phyloP scores from a whole-genome alignment of 768 basidiomycete species.

The Tricholoma terreum region DNA sequence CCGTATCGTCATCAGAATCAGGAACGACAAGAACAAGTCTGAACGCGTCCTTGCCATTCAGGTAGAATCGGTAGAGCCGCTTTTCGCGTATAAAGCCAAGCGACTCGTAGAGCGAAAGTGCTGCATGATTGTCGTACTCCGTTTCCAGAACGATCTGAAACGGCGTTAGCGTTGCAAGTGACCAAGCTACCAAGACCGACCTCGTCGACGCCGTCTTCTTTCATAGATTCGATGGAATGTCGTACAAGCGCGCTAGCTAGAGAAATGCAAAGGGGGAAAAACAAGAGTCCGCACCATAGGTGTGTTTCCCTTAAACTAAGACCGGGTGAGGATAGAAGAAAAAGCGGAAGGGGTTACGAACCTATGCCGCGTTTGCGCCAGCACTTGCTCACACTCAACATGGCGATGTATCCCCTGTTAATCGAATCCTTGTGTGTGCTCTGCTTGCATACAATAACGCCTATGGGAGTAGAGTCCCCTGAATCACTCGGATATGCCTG shows the following conservation, averaged over 20 bases:
- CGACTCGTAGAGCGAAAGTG: slow-evolving; percentile 84
- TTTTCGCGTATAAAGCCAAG: slow-evolving; percentile 97
- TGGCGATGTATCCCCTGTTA: slow-evolving; percentile 95
- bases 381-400: slow-evolving; percentile 84
- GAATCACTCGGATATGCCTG: slow-evolving; percentile 59
- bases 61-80: slow-evolving; percentile 89
- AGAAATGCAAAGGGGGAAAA: slow-evolving; percentile 29
- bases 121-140: slow-evolving; percentile 88
- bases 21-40: slow-evolving; percentile 69
- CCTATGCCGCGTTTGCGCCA: slow-evolving; percentile 93
- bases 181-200: slow-evolving; percentile 39
- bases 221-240: slow-evolving; percentile 84
- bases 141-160: slow-evolving; percentile 89
- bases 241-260: slow-evolving; percentile 84
- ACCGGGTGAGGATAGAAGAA: slow-evolving; percentile 41
- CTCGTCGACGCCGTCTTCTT: slow-evolving; percentile 78
- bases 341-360: slow-evolving; percentile 43
- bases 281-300: slow-evolving; percentile 45
- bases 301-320: slow-evolving; percentile 46
- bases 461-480: slow-evolving; percentile 57
- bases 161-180: neutral
- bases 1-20: slow-evolving; percentile 30
- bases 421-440: slow-evolving; percentile 73
- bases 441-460: slow-evolving; percentile 97
- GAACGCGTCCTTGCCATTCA: slow-evolving; percentile 96